Evolutionary conservation across 345 rosid genomes (phyloP).

Genomic region (Bruguiera gymnorhiza): DNA sequence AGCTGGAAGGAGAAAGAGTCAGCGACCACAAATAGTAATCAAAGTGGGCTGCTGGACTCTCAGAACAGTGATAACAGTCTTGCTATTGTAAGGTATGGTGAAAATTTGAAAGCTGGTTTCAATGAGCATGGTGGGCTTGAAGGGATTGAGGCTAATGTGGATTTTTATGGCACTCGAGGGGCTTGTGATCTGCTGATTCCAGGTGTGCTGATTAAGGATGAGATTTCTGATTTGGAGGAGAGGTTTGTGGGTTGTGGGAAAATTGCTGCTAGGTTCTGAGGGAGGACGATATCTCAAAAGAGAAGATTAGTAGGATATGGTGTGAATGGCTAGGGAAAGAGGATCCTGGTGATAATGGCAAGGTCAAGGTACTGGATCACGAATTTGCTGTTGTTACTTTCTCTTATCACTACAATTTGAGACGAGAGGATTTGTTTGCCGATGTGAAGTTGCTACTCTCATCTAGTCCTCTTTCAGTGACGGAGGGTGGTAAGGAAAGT

Average conservation of each 20-base stretch:
- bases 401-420: slow-evolving; percentile 43
- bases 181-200: slow-evolving; percentile 43
- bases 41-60: slow-evolving; percentile 29
- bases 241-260: slow-evolving; percentile 52
- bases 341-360: slow-evolving; percentile 33
- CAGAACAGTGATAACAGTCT: slow-evolving; percentile 32
- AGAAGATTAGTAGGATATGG: slow-evolving; percentile 67
- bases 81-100: slow-evolving; percentile 54
- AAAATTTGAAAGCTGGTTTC: slow-evolving; percentile 12
- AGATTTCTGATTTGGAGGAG: slow-evolving; percentile 54
- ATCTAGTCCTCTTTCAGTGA: slow-evolving; percentile 34
- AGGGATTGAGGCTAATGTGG: slow-evolving; percentile 16
- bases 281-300: slow-evolving; percentile 29
- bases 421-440: slow-evolving; percentile 61
- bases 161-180: slow-evolving; percentile 18
- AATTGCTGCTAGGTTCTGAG: slow-evolving; percentile 54
- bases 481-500: slow-evolving; percentile 35
- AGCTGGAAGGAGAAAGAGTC: slow-evolving; percentile 33
- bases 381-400: slow-evolving; percentile 14
- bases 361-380: slow-evolving; percentile 38
- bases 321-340: slow-evolving; percentile 83
- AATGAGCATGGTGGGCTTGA: slow-evolving; percentile 19
- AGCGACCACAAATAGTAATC: slow-evolving; percentile 17
- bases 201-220: slow-evolving; percentile 53
- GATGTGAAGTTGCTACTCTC: slow-evolving; percentile 54